Evolutionary conservation across 2,329 filamentous ascomycete species (phyloP).

Genomic region (Pestalotiopsis sp.): DNA sequence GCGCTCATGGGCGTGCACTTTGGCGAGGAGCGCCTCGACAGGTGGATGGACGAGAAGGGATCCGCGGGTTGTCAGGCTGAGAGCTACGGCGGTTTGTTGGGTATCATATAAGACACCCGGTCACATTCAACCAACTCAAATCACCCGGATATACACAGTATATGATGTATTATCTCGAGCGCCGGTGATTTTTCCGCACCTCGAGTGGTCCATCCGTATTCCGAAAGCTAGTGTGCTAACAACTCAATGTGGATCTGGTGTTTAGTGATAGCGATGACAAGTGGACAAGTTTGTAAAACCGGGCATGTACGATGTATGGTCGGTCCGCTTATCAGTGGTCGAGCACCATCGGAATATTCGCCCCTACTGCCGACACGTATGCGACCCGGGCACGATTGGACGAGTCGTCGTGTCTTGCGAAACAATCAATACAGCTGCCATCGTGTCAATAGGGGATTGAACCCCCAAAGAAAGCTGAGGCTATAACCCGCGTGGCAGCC

Average conservation of each 20-base stretch:
- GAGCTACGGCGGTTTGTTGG: too few species aligned
- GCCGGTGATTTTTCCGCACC: too few species aligned
- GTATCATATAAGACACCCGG: too few species aligned
- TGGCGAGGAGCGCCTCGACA: not conserved
- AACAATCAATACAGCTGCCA: not conserved
- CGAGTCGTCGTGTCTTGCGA: not conserved
- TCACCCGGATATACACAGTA: too few species aligned
- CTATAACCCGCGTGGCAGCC: not conserved
- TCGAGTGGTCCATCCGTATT: too few species aligned
- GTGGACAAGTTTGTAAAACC: not conserved
- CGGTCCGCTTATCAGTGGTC: not conserved
- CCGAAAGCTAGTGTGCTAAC: not conserved
- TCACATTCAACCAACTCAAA: too few species aligned
- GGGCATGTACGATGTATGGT: not conserved
- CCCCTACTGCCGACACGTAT: not conserved
- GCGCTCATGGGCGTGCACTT: not conserved
- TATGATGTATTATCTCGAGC: too few species aligned
- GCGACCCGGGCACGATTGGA: not conserved
- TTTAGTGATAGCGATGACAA: not conserved
- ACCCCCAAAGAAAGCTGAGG: not conserved
- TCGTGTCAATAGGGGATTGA: not conserved
- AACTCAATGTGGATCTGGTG: not conserved
- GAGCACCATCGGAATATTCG: not conserved
- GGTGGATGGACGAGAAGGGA: constrained; percentile 3
- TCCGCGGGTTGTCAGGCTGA: not conserved